These are phyloP conservation scores for Balamuthia mandrillaris DNA, from an alignment of 208 protist species.

Conservation along the genomic window DNA sequence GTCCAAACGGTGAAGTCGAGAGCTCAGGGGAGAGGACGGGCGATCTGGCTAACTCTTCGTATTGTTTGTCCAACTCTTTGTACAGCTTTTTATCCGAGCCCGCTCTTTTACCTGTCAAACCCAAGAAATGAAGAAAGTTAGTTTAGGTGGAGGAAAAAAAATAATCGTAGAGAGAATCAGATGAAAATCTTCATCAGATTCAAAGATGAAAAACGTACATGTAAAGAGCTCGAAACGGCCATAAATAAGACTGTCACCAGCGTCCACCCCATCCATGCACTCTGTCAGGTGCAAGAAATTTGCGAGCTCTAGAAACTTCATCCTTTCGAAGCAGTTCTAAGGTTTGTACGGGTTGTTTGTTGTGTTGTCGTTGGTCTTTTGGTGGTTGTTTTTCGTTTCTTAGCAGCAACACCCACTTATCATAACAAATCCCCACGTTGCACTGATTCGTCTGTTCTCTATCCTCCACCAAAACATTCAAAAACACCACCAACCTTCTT, in stretches of 20 bases:
- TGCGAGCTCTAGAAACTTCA: slow-evolving; percentile 16
- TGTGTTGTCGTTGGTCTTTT: too few species aligned
- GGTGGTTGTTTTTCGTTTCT: too few species aligned
- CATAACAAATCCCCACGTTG: too few species aligned
- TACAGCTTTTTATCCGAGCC: slow-evolving; percentile 33
- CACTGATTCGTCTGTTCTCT: too few species aligned
- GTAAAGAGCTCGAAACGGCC: neutral
- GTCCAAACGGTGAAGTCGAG: slow-evolving; percentile 20
- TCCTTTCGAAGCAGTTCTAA: too few species aligned
- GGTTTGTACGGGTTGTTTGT: too few species aligned
- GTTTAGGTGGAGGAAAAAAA: neutral
- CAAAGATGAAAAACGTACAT: neutral
- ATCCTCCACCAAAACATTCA: too few species aligned
- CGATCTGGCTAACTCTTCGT: slow-evolving; percentile 21
- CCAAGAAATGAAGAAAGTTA: neutral
- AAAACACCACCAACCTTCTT: too few species aligned
- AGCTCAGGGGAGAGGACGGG: neutral
- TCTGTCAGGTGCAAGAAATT: neutral
- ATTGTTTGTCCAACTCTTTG: slow-evolving; percentile 9
- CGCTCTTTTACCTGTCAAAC: neutral
- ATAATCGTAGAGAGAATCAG: neutral
- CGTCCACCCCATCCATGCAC: neutral
- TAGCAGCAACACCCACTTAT: too few species aligned
- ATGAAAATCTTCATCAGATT: neutral
- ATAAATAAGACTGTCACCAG: slow-evolving; percentile 6